Percentiles rank a stretch among this genome's conserved stretches.
Conservation (phyloP, 176 grass and related monocot genomes). For the Carex scoparia region DNA sequence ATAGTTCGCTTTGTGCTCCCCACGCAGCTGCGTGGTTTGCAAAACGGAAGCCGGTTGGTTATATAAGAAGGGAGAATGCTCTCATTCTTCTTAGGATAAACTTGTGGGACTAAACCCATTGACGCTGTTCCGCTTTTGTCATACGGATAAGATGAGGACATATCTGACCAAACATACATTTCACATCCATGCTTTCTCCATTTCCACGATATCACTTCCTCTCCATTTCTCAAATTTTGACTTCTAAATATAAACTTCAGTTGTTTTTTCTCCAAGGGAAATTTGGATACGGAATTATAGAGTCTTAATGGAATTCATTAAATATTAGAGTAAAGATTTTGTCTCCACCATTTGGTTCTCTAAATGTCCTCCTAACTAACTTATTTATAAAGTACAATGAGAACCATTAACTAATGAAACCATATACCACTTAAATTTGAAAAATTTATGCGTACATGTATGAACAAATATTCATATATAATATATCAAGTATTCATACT, state of each 20-base stretch:
- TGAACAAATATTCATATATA: too few relatives aligned
- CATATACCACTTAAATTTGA: too few relatives aligned
- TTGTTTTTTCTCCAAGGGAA: neutral
- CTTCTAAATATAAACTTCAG: too few relatives aligned
- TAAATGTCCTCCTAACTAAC: too few relatives aligned
- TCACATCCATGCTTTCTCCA: neutral
- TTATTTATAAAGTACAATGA: too few relatives aligned
- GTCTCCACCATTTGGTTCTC: too few relatives aligned
- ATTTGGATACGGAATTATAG: neutral
- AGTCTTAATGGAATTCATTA: too few relatives aligned
- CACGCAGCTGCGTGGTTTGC: constrained; percentile 40
- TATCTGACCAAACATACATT: neutral
- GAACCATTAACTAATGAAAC: too few relatives aligned
- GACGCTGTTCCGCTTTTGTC: neutral
- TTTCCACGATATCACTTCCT: neutral
- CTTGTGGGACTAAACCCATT: neutral
- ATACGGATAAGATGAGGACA: neutral
- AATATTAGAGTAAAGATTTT: too few relatives aligned
- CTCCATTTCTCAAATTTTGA: neutral
- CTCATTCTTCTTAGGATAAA: neutral
- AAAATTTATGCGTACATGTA: too few relatives aligned
- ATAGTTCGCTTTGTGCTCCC: constrained; percentile 57
- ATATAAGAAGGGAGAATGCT: neutral
- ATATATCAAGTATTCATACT: too few relatives aligned
- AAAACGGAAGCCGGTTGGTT: neutral